phyloP scores from a whole-genome alignment of 2,329 filamentous ascomycete species.

The Geosmithia flava region DNA sequence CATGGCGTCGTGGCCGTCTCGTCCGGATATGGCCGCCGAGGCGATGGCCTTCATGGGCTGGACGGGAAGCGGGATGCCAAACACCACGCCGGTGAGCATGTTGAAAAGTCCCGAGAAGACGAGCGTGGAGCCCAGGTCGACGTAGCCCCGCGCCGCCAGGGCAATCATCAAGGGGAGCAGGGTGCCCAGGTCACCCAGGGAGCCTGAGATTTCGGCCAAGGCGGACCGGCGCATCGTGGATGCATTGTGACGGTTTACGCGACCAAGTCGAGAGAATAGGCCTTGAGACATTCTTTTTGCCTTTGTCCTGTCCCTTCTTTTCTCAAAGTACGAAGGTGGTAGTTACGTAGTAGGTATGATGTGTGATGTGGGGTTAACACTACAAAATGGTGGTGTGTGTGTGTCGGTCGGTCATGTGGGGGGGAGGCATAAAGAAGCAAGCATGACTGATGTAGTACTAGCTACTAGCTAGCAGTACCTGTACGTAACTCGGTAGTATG shows the following conservation, averaged over 20 bases:
- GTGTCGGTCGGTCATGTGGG: too few species aligned
- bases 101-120: slow-evolving; percentile 86
- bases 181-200: slow-evolving; percentile 78
- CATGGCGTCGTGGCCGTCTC: slow-evolving; percentile 26
- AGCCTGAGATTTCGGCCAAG: slow-evolving; percentile 70
- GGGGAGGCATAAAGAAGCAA: too few species aligned
- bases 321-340: too few species aligned
- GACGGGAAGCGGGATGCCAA: slow-evolving; percentile 82
- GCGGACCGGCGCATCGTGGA: slow-evolving; percentile 32
- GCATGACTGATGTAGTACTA: too few species aligned
- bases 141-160: slow-evolving; percentile 63
- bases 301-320: not conserved
- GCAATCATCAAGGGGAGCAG: slow-evolving; percentile 82
- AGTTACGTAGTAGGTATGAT: not conserved
- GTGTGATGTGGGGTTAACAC: too few species aligned
- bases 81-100: slow-evolving; percentile 65
- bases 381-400: too few species aligned
- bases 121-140: slow-evolving; percentile 72
- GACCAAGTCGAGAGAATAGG: slow-evolving; percentile 15
- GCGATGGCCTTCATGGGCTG: slow-evolving; percentile 91
- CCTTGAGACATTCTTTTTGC: slow-evolving; percentile 1
- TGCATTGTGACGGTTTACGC: slow-evolving; percentile 33
- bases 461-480: too few species aligned
- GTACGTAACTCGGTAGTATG: too few species aligned
- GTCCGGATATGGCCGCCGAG: slow-evolving; percentile 68